These are phyloP conservation scores for Solanum tacnaense DNA, from an alignment of 257 asterid species.

Conservation along the genomic window DNA sequence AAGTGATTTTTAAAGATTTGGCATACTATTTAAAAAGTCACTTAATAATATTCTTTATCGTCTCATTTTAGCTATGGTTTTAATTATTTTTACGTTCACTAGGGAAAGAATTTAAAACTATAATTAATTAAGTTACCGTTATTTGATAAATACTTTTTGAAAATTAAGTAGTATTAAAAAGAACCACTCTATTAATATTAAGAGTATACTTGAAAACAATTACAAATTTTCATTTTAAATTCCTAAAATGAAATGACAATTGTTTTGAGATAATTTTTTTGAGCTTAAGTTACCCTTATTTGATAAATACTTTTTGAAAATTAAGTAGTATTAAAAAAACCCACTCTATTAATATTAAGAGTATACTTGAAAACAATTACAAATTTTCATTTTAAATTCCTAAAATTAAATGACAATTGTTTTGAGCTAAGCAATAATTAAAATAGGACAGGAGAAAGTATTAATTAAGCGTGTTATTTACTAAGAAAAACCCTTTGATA, in stretches of 20 bases:
- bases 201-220: not conserved
- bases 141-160: not conserved
- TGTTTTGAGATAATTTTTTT: not conserved
- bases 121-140: not conserved
- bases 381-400: not conserved
- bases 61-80: not conserved
- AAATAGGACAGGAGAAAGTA: not conserved
- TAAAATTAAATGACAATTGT: not conserved
- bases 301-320: not conserved
- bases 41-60: not conserved
- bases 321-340: not conserved
- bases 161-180: not conserved
- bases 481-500: not conserved
- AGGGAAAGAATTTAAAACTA: not conserved
- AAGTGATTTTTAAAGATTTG: not conserved
- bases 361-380: not conserved
- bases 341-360: not conserved
- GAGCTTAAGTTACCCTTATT: not conserved
- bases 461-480: not conserved
- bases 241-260: not conserved
- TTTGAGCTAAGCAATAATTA: not conserved
- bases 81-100: no score
- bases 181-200: not conserved
- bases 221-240: not conserved
- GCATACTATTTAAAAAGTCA: not conserved